Percentiles rank a stretch among this genome's conserved stretches.
These are phyloP conservation scores for Boechera divaricarpa DNA, from an alignment of 345 rosid species.

Conservation along the genomic window DNA sequence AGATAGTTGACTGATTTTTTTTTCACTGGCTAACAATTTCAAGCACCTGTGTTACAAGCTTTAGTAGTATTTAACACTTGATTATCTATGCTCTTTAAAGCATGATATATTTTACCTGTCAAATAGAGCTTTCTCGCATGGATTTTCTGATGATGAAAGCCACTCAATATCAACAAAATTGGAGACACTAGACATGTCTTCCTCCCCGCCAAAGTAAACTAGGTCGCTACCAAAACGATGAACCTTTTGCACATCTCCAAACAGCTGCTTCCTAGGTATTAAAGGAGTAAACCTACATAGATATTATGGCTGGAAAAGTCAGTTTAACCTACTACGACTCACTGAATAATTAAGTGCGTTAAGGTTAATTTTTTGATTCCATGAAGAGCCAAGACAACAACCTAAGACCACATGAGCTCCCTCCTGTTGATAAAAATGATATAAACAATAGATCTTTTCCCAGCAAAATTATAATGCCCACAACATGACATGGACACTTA, in stretches of 20 bases:
- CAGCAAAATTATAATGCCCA: not conserved
- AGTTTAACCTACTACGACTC: not conserved
- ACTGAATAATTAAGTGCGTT: not conserved
- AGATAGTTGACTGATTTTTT: not conserved
- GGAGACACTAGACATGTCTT: slow-evolving; percentile 66
- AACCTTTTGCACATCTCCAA: slow-evolving; percentile 70
- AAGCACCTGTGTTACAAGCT: not conserved
- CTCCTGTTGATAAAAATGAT: not conserved
- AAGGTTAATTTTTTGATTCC: not conserved
- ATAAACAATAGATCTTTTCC: not conserved
- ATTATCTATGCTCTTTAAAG: slow-evolving; percentile 11
- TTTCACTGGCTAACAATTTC: not conserved
- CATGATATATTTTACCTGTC: slow-evolving; percentile 63
- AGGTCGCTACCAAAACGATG: slow-evolving; percentile 54
- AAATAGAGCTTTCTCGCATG: slow-evolving; percentile 70
- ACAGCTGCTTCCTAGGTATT: slow-evolving; percentile 70
- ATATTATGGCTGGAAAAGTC: slow-evolving; percentile 11
- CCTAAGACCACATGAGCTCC: not conserved
- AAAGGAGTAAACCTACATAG: slow-evolving; percentile 66
- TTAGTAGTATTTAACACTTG: not conserved
- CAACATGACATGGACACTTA: not conserved
- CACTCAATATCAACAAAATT: slow-evolving; percentile 89
- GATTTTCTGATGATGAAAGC: slow-evolving; percentile 86
- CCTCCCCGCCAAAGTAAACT: slow-evolving; percentile 60
- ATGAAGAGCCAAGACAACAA: not conserved